Evolutionary conservation across 2,329 filamentous ascomycete species (phyloP).

Genomic region (Aspergillus felis): DNA sequence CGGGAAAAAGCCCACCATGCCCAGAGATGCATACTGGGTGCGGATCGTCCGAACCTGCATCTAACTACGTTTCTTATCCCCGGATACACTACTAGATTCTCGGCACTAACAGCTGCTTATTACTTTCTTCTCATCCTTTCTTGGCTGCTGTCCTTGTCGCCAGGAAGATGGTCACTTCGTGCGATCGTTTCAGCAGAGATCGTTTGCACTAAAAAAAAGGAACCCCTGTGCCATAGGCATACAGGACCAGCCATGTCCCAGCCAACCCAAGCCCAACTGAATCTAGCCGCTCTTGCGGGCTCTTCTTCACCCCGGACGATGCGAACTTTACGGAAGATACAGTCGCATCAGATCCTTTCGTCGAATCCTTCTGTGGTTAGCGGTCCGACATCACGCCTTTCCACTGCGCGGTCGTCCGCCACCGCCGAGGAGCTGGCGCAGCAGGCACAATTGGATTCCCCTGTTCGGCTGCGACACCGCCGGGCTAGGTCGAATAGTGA

Average conservation of each 20-base stretch:
- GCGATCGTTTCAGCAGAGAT: conserved; percentile 3
- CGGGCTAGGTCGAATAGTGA: conserved; percentile 71
- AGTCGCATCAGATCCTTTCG: conserved; percentile 67
- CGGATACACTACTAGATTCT: not conserved
- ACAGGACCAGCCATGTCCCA: conserved; percentile 8
- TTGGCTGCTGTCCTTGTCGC: not conserved
- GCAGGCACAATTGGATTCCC: conserved; percentile 24
- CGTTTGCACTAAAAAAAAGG: not conserved
- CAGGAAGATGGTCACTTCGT: conserved; percentile 22
- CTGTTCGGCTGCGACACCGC: conserved; percentile 34
- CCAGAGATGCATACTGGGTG: not conserved
- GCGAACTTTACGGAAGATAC: conserved; percentile 66
- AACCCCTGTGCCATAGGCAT: conserved; percentile 1
- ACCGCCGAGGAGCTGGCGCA: conserved; percentile 22
- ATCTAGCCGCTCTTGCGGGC: conserved; percentile 24
- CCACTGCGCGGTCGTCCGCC: conserved; percentile 18
- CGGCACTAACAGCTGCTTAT: not conserved
- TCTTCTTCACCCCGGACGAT: conserved; percentile 50
- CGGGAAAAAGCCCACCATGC: conserved; percentile 6
- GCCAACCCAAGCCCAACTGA: conserved; percentile 21
- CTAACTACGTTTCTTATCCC: not conserved
- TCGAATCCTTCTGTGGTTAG: conserved; percentile 55
- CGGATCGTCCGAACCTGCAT: not conserved
- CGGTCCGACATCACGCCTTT: conserved; percentile 56
- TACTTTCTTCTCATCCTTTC: not conserved